Evolutionary conservation across 1,139 yeast species (phyloP), one percentile per base, ranked within the genome.

Genomic region (Entelexis paramagnoliae): DNA sequence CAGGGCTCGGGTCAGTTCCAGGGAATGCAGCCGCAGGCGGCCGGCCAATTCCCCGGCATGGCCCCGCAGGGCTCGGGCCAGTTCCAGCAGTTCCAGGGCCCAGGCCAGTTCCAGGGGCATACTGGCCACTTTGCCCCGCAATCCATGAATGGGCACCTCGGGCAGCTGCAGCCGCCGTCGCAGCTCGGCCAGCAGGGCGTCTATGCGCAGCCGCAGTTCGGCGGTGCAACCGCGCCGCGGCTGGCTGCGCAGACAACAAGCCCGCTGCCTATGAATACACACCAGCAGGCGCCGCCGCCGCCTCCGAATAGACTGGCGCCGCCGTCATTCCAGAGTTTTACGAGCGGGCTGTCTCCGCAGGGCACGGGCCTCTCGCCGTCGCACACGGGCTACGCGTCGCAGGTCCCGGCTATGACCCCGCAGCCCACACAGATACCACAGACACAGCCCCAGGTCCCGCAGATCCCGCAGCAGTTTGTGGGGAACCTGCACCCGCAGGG

Each of bases 171-270:
- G 46, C 44, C 32, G 6, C 35, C 13, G 26, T 19, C 39, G 39
- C 49, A 28, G 44, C 35, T n/a, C 17, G 33, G 35, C 14, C 47
- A 22, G 43, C 41, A 28, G 26, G 36, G 14, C 32, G 10, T n/a
- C 30, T 10, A 22, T 6, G 24, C 20, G 26, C 29, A 22, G 24
- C 30, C 42, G 9, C 19, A 24, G 24, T 14, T 22, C 24, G 24
- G 6, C 6, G 24, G 24, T 6, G 24, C 24, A 6, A 22, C 4
- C 24, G 24, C 6, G 6, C 6, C 24, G 24, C 24, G 6, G 6
- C 6, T 51, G n/a, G 29, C 49, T 4, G 35, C 55, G 20, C 55
- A 52, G 32, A 22, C 48, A 14, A 52, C 55, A 14, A 55, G 55
- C 19, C 28, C 51, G 28, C 44, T 52, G 19, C 55, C 55, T 5